Conservation (phyloP, 352 stramenopile species). For the Phytophthora hibernalis region DNA sequence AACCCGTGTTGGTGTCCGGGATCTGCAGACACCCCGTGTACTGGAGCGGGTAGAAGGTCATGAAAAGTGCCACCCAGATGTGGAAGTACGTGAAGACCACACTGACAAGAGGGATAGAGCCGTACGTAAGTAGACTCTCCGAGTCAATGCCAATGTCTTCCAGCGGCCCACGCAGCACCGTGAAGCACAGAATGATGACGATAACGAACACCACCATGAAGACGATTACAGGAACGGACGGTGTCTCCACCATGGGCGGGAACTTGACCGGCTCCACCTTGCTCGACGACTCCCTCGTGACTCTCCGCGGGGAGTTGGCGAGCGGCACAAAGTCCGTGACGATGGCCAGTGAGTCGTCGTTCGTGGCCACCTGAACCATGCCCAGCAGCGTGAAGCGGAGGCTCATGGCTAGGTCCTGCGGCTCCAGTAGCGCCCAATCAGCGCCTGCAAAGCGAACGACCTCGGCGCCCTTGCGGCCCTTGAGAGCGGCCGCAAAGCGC, state of each 20-base stretch:
- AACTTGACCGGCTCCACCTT: slow-evolving; percentile 70
- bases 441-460: slow-evolving; percentile 72
- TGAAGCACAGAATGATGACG: slow-evolving; percentile 72
- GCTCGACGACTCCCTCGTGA: slow-evolving; percentile 23
- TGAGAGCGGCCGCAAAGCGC: slow-evolving; percentile 54
- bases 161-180: slow-evolving; percentile 69
- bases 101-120: slow-evolving; percentile 86
- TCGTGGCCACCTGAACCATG: slow-evolving; percentile 83
- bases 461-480: slow-evolving; percentile 67
- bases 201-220: slow-evolving; percentile 61
- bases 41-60: slow-evolving; percentile 98
- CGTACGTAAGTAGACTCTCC: slow-evolving; percentile 76
- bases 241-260: slow-evolving; percentile 82
- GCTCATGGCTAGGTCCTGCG: slow-evolving; percentile 72
- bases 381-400: slow-evolving; percentile 87
- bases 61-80: slow-evolving; percentile 97
- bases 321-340: slow-evolving; percentile 83
- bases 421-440: slow-evolving; percentile 66
- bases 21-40: slow-evolving; percentile 93
- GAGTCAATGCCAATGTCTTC: slow-evolving; percentile 64
- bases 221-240: slow-evolving; percentile 64
- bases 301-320: slow-evolving; percentile 16
- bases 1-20: slow-evolving; percentile 88
- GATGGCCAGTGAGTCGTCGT: slow-evolving; percentile 69
- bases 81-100: slow-evolving; percentile 95